Conservation (phyloP, 1,284 basidiomycete species). For the Ustilago curta region DNA sequence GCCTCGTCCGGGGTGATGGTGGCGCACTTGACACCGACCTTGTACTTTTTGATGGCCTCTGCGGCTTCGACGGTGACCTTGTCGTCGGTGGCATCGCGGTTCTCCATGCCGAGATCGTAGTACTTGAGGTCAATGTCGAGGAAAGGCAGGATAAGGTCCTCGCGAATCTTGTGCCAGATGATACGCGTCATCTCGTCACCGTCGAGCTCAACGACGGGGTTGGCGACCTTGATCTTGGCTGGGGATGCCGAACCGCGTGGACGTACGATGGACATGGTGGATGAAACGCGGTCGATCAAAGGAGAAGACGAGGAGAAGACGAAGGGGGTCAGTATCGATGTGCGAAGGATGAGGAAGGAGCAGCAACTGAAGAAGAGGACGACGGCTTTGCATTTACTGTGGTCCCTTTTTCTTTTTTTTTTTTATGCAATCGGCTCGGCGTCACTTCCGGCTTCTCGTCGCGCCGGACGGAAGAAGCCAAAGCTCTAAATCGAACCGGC, state of each 20-base stretch:
- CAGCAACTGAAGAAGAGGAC: neutral
- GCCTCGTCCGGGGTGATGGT: constrained; percentile 99
- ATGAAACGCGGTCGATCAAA: neutral
- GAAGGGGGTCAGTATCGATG: neutral
- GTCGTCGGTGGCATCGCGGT: constrained; percentile 92
- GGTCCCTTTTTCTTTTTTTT: too few relatives aligned
- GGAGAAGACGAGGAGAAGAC: too few relatives aligned
- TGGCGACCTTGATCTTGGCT: constrained; percentile 80
- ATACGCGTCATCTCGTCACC: constrained; percentile 69
- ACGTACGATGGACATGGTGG: constrained; percentile 42
- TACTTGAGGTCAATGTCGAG: constrained; percentile 97
- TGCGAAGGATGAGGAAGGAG: neutral
- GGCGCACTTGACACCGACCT: constrained; percentile 77
- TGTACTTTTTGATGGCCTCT: constrained; percentile 75
- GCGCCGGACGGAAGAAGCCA: too few relatives aligned
- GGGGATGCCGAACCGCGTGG: constrained; percentile 36
- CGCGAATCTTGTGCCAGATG: constrained; percentile 96
- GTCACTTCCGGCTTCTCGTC: constrained; percentile 27
- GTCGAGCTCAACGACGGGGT: constrained; percentile 90
- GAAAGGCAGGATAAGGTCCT: constrained; percentile 96
- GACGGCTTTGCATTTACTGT: neutral
- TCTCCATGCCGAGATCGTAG: constrained; percentile 93
- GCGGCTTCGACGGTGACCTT: constrained; percentile 92
- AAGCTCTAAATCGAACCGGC: neutral
- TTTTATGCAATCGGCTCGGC: constrained; percentile 3